Conservation (phyloP, 331 rosid genomes). For the Quercus tomentella region DNA sequence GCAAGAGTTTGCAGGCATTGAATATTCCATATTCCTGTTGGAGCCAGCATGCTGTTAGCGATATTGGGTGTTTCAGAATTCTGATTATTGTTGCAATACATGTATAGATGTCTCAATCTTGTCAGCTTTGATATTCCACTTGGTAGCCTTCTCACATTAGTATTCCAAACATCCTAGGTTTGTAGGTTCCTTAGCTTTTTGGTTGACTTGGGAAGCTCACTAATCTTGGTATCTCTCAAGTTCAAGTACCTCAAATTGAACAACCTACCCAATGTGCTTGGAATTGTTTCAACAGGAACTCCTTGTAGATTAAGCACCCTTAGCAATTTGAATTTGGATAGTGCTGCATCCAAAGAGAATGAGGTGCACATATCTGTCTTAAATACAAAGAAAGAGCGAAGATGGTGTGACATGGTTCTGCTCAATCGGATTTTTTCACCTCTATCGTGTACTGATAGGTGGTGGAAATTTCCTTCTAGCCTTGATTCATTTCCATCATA, state of each 20-base stretch:
- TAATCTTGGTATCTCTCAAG: not conserved
- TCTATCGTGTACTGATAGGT: not conserved
- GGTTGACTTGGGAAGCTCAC: not conserved
- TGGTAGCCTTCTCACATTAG: not conserved
- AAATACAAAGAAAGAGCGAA: not conserved
- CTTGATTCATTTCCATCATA: not conserved
- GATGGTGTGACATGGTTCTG: not conserved
- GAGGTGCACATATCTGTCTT: not conserved
- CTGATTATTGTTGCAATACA: not conserved
- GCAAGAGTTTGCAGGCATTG: not conserved
- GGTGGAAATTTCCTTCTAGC: not conserved
- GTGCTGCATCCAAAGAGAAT: not conserved
- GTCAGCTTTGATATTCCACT: not conserved
- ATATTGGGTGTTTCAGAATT: not conserved
- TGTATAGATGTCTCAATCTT: not conserved
- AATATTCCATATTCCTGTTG: not conserved
- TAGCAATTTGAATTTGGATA: not conserved
- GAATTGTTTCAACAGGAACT: not conserved
- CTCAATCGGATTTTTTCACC: not conserved
- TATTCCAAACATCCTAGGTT: not conserved
- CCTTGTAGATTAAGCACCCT: not conserved
- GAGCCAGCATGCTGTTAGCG: not conserved
- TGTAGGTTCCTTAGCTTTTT: not conserved
- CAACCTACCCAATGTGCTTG: not conserved
- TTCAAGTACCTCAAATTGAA: slow-evolving; percentile 2